Evolutionary conservation across 83 land plant species (phyloP).

Genomic region (Thuja plicata): DNA sequence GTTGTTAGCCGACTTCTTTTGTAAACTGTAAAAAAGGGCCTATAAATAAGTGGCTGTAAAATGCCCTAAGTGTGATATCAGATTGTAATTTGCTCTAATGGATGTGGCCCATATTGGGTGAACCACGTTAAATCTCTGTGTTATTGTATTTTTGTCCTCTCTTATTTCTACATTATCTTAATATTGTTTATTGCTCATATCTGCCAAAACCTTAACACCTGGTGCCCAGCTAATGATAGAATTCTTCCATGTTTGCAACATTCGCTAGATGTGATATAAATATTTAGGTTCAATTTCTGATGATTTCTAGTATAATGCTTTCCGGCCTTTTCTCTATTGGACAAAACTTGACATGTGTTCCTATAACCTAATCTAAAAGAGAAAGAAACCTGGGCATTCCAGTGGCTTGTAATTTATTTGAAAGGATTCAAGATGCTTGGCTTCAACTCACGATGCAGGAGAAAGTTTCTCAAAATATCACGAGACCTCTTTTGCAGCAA

Average conservation of each 20-base stretch:
- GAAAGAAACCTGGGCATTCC: background rate
- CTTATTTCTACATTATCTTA: too few relatives aligned
- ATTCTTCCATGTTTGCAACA: background rate
- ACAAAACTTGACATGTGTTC: background rate
- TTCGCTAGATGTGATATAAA: background rate
- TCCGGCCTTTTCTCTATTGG: background rate
- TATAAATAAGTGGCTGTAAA: too few relatives aligned
- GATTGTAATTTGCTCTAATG: too few relatives aligned
- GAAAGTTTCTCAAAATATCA: background rate
- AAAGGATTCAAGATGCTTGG: background rate
- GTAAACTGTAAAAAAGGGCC: too few relatives aligned
- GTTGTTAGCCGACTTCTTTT: too few relatives aligned
- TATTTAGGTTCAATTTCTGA: background rate
- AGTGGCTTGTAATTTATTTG: background rate
- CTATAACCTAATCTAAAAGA: background rate
- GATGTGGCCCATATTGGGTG: too few relatives aligned
- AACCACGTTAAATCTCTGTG: too few relatives aligned
- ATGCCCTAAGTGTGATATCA: too few relatives aligned
- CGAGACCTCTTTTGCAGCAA: background rate
- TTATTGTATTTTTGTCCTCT: too few relatives aligned
- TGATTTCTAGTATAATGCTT: background rate
- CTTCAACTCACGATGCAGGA: background rate
- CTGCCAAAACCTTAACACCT: too few relatives aligned
- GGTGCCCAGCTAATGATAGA: background rate
- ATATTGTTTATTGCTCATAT: too few relatives aligned